These are phyloP conservation scores for Penicillium sp. DNA, from an alignment of 2,329 filamentous ascomycete species.

Conservation along the genomic window DNA sequence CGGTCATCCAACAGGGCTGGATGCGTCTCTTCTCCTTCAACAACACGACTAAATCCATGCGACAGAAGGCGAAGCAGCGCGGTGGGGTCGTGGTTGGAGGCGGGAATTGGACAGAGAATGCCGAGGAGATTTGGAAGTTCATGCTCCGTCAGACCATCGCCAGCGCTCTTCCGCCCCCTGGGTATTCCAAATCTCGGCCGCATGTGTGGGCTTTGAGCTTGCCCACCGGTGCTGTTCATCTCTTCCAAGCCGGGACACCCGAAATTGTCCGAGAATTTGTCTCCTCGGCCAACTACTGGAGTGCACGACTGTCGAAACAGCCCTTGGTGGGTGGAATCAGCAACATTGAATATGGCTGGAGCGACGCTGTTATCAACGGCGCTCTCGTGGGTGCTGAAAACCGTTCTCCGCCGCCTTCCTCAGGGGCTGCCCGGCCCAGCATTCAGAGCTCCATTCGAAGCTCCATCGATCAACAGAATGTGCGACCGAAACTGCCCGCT, in stretches of 20 bases:
- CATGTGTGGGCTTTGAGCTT: slow-evolving; percentile 92
- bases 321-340: slow-evolving; percentile 87
- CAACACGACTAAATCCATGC: slow-evolving; percentile 63
- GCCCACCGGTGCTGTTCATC: slow-evolving; percentile 85
- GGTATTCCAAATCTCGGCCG: slow-evolving; percentile 83
- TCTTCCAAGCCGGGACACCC: slow-evolving; percentile 95
- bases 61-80: slow-evolving; percentile 54
- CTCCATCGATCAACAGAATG: slow-evolving; percentile 60
- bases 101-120: slow-evolving; percentile 97
- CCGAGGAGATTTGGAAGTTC: slow-evolving; percentile 81
- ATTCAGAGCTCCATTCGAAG: slow-evolving; percentile 58
- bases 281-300: slow-evolving; percentile 94
- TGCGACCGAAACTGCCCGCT: slow-evolving; percentile 66
- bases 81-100: slow-evolving; percentile 74
- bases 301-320: slow-evolving; percentile 86
- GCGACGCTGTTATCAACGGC: slow-evolving; percentile 72
- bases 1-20: slow-evolving; percentile 89
- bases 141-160: slow-evolving; percentile 86
- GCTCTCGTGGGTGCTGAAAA: slow-evolving; percentile 58
- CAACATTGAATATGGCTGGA: slow-evolving; percentile 98
- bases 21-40: slow-evolving; percentile 92
- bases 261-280: slow-evolving; percentile 96
- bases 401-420: slow-evolving; percentile 29
- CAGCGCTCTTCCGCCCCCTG: slow-evolving; percentile 79
- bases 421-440: slow-evolving; percentile 45